Conservation (phyloP, 768 basidiomycete genomes). For the Phanerochaete sordida region DNA sequence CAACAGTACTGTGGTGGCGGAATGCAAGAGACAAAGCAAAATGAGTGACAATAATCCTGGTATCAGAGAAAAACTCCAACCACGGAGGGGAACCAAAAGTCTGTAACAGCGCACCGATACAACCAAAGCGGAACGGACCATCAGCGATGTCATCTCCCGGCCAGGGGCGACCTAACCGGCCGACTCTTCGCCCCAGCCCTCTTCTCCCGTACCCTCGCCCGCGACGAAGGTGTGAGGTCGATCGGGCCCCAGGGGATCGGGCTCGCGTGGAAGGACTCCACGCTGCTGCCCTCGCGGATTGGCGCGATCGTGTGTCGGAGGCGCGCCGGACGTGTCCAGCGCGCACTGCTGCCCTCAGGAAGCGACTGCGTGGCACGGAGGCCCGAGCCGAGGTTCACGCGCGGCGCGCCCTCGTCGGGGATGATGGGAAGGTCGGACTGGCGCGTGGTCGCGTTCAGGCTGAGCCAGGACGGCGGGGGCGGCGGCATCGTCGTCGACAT, state of each 20-base stretch:
- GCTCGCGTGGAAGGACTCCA: background rate
- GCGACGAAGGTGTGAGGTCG: constrained; percentile 1
- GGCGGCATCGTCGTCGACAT: background rate
- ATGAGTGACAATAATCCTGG: no score
- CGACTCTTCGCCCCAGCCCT: background rate
- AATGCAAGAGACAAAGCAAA: no score
- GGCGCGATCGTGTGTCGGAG: background rate
- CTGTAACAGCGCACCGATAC: no score
- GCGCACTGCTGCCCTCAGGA: background rate
- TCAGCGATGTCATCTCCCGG: constrained; percentile 6
- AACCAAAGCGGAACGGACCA: background rate
- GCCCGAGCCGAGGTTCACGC: background rate
- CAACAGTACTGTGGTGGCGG: no score
- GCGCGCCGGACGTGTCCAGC: background rate
- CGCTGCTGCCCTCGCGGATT: background rate
- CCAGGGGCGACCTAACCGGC: constrained; percentile 2
- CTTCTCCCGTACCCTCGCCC: background rate
- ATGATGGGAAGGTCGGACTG: background rate
- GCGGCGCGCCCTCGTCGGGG: background rate
- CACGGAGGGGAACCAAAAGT: no score
- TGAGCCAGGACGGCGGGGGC: background rate
- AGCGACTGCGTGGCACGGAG: background rate
- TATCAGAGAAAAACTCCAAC: no score
- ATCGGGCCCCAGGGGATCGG: constrained; percentile 3
- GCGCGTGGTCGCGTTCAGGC: background rate